Evolutionary conservation across 2,329 filamentous ascomycete species (phyloP).

Genomic region (Boeremia exigua): DNA sequence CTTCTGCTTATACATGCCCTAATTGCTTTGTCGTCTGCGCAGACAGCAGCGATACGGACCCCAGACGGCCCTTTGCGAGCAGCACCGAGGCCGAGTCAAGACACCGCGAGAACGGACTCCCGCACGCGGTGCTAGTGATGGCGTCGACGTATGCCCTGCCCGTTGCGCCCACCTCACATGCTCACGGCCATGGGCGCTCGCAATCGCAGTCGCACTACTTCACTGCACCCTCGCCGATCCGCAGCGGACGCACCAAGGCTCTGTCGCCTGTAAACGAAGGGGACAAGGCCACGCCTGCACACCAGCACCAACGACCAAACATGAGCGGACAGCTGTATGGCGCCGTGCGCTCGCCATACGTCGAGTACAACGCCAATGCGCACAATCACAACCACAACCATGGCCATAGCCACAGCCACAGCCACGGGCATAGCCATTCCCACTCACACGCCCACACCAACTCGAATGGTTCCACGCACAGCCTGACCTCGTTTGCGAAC

Average conservation of each 20-base stretch:
- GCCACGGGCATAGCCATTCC: slow-evolving; percentile 32
- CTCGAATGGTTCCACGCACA: slow-evolving; percentile 39
- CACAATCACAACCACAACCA: slow-evolving; percentile 31
- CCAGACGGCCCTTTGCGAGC: slow-evolving; percentile 18
- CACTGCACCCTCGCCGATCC: slow-evolving; percentile 31
- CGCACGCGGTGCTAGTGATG: slow-evolving; percentile 42
- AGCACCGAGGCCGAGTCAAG: slow-evolving; percentile 24
- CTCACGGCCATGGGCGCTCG: slow-evolving; percentile 47
- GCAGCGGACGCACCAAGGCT: slow-evolving; percentile 25
- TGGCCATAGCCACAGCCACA: slow-evolving; percentile 29
- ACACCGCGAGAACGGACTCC: slow-evolving; percentile 23
- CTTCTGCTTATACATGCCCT: slow-evolving; percentile 4
- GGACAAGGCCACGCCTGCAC: slow-evolving; percentile 22
- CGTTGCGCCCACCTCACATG: slow-evolving; percentile 37
- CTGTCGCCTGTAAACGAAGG: slow-evolving; percentile 32
- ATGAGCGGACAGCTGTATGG: slow-evolving; percentile 44
- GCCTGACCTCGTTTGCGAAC: slow-evolving; percentile 38
- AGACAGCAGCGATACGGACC: slow-evolving; percentile 6
- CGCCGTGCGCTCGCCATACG: slow-evolving; percentile 38
- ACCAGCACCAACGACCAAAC: slow-evolving; percentile 42
- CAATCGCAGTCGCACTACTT: slow-evolving; percentile 42
- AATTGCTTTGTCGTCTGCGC: neutral
- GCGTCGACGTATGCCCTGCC: slow-evolving; percentile 56
- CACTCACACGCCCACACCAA: slow-evolving; percentile 35
- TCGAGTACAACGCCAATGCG: slow-evolving; percentile 33